Percentiles rank a stretch among this genome's conserved stretches.
Evolutionary conservation across 1,284 basidiomycete genomes (phyloP).

Genomic region (Ganoderma resinaceum): DNA sequence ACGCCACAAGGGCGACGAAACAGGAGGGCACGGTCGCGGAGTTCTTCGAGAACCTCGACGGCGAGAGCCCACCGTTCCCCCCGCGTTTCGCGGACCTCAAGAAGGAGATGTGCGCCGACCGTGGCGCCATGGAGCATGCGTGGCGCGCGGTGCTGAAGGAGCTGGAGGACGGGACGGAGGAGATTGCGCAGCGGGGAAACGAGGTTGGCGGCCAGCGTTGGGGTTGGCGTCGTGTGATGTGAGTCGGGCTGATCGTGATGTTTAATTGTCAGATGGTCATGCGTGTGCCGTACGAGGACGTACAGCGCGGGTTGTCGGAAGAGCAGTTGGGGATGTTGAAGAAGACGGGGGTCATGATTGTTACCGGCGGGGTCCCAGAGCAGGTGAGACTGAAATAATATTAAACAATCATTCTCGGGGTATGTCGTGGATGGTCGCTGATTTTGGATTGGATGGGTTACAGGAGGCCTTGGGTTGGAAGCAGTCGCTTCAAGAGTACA

Average conservation of each 20-base stretch:
- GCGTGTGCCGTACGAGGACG: conserved; percentile 55
- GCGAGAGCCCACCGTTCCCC: conserved; percentile 54
- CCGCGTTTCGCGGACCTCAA: conserved; percentile 68
- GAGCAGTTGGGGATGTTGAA: conserved; percentile 55
- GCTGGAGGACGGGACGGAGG: conserved; percentile 51
- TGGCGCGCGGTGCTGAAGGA: conserved; percentile 65
- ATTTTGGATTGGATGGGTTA: conserved; percentile 6
- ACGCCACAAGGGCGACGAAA: conserved; percentile 16
- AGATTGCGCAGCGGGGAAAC: conserved; percentile 48
- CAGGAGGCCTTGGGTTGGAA: conserved; percentile 74
- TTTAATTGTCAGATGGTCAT: conserved; percentile 60
- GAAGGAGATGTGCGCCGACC: conserved; percentile 57
- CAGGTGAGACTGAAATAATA: conserved; percentile 46
- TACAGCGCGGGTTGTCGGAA: conserved; percentile 50
- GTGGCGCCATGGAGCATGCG: conserved; percentile 48
- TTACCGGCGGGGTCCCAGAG: conserved; percentile 64
- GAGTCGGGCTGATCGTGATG: not conserved
- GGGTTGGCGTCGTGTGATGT: not conserved
- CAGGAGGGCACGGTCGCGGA: conserved; percentile 50
- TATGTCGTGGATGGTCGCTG: conserved; percentile 14
- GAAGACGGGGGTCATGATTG: conserved; percentile 63
- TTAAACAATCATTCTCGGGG: no score
- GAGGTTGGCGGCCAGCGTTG: conserved; percentile 24
- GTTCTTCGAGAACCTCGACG: conserved; percentile 63
- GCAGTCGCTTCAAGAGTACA: conserved; percentile 60